These are phyloP conservation scores for Hypsizygus marmoreus DNA, from an alignment of 768 basidiomycete species.

Conservation along the genomic window DNA sequence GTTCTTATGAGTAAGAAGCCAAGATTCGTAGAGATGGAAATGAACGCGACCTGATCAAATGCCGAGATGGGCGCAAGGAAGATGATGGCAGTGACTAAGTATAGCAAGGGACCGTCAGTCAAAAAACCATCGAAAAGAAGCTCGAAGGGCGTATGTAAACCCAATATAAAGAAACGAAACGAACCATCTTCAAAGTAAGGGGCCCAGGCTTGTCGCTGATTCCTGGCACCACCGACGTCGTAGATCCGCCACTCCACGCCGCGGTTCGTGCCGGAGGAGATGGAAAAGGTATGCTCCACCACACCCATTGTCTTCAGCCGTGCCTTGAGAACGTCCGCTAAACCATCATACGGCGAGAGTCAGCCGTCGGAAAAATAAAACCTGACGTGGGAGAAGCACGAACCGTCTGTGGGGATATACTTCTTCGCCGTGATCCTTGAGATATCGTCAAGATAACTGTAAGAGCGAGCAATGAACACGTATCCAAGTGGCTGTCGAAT, in stretches of 20 bases:
- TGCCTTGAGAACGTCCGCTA: slow-evolving; percentile 80
- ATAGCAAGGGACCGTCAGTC: slow-evolving; percentile 6
- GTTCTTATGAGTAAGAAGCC: slow-evolving; percentile 11
- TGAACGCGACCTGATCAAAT: slow-evolving; percentile 64
- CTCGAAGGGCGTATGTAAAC: background rate
- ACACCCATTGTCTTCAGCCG: slow-evolving; percentile 83
- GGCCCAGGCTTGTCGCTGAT: slow-evolving; percentile 85
- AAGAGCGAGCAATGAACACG: slow-evolving; percentile 10
- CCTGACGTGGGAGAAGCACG: slow-evolving; percentile 24
- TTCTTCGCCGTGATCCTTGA: slow-evolving; percentile 76
- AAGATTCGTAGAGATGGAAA: slow-evolving; percentile 6
- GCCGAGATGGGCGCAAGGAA: slow-evolving; percentile 88
- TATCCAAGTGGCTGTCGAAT: slow-evolving; percentile 9
- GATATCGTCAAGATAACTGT: slow-evolving; percentile 81
- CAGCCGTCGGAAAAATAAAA: slow-evolving; percentile 14
- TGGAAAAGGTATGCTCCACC: slow-evolving; percentile 73
- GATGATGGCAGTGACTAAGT: slow-evolving; percentile 80
- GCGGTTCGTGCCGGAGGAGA: slow-evolving; percentile 56
- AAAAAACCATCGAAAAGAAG: background rate
- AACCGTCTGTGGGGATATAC: slow-evolving; percentile 79
- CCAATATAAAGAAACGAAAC: slow-evolving; percentile 20
- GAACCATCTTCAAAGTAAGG: slow-evolving; percentile 86
- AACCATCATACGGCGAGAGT: slow-evolving; percentile 13
- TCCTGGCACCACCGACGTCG: slow-evolving; percentile 81
- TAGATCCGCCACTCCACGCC: slow-evolving; percentile 80